These are phyloP conservation scores for Floccularia luteovirens DNA, from an alignment of 768 basidiomycete genomes.

Conservation along the genomic window DNA sequence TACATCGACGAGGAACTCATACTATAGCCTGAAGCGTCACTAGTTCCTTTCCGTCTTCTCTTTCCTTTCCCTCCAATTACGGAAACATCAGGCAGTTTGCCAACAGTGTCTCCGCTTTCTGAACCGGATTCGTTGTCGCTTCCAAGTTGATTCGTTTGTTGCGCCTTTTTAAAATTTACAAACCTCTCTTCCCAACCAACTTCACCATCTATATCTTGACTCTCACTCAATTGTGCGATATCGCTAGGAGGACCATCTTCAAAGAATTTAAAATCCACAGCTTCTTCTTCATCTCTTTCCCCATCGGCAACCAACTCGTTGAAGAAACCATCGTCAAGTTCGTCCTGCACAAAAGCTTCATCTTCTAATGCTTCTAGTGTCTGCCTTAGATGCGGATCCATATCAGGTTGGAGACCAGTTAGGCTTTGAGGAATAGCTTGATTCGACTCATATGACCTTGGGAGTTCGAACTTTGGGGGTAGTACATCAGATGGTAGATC, in stretches of 20 bases:
- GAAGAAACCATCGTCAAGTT: constrained; percentile 71
- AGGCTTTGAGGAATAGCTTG: constrained; percentile 78
- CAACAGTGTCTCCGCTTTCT: constrained; percentile 78
- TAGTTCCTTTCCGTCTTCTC: constrained; percentile 63
- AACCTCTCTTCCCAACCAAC: constrained; percentile 74
- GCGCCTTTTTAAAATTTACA: constrained; percentile 67
- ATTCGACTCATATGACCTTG: constrained; percentile 67
- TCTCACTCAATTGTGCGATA: no score
- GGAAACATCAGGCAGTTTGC: constrained; percentile 63
- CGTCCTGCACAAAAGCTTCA: constrained; percentile 85
- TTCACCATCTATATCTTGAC: constrained; percentile 12
- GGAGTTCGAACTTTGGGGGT: constrained; percentile 68
- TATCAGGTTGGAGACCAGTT: constrained; percentile 86
- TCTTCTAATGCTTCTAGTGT: constrained; percentile 92
- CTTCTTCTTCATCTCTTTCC: constrained; percentile 55
- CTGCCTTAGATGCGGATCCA: constrained; percentile 94
- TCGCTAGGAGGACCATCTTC: no score
- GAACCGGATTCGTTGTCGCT: constrained; percentile 51
- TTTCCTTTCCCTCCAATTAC: constrained; percentile 72
- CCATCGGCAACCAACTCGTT: constrained; percentile 63
- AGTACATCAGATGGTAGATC: constrained; percentile 65
- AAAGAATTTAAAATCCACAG: constrained; percentile 57
- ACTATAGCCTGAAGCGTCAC: constrained; percentile 89
- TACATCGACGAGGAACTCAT: constrained; percentile 98
- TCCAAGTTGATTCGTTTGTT: constrained; percentile 27